Evolutionary conservation across 805 yeast species (phyloP).

Genomic region (Starmera quercuum): DNA sequence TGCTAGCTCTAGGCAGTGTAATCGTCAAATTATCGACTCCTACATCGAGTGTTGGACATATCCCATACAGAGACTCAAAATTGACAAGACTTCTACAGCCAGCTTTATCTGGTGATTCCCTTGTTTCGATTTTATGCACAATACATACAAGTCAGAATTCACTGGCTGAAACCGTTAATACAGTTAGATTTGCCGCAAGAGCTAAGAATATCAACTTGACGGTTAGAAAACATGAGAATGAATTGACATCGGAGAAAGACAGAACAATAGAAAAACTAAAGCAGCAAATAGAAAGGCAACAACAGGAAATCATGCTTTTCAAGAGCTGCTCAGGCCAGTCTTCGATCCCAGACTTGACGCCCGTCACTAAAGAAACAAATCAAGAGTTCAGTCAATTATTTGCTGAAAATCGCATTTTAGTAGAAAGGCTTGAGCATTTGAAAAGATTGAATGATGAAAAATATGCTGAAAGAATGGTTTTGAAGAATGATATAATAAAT

Average conservation of each 20-base stretch:
- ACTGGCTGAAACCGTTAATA: slow-evolving; percentile 75
- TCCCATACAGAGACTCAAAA: slow-evolving; percentile 85
- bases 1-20: slow-evolving; percentile 87
- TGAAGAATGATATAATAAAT: slow-evolving; percentile 53
- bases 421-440: slow-evolving; percentile 63
- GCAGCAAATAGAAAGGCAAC: slow-evolving; percentile 54
- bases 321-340: no score
- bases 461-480: slow-evolving; percentile 43
- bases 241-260: slow-evolving; percentile 34
- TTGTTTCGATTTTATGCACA: slow-evolving; percentile 83
- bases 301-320: slow-evolving; percentile 40
- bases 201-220: slow-evolving; percentile 78
- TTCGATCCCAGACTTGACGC: no score
- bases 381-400: slow-evolving; percentile 36
- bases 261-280: slow-evolving; percentile 49
- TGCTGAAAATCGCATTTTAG: slow-evolving; percentile 58
- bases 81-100: slow-evolving; percentile 86
- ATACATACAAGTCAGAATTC: slow-evolving; percentile 58
- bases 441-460: slow-evolving; percentile 57
- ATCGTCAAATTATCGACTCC: slow-evolving; percentile 56
- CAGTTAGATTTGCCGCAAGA: slow-evolving; percentile 85
- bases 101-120: slow-evolving; percentile 79
- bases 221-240: slow-evolving; percentile 45
- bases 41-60: slow-evolving; percentile 43
- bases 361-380: no score